These are phyloP conservation scores for Chytriomyces confervae DNA, from an alignment of 192 early-diverging fungal species.

Conservation along the genomic window DNA sequence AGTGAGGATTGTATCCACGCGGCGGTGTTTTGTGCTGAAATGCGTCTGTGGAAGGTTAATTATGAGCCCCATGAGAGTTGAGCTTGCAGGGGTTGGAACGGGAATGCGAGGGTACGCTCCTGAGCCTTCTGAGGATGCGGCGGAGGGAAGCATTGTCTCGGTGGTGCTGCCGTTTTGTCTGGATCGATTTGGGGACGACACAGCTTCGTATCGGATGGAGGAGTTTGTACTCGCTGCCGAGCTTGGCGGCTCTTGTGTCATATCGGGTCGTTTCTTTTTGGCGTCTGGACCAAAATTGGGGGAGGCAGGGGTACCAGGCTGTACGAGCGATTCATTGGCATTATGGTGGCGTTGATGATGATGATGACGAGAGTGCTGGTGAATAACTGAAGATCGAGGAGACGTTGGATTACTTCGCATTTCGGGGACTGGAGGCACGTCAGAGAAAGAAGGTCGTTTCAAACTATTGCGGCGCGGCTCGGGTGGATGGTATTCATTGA, in stretches of 20 bases:
- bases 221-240: neutral
- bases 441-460: neutral
- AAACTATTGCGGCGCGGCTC: neutral
- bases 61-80: constrained; percentile 20
- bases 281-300: constrained; percentile 19
- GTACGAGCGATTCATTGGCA: neutral
- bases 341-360: neutral
- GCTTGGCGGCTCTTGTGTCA: neutral
- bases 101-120: neutral
- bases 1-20: too few species aligned
- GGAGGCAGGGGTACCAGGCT: neutral
- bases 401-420: too few species aligned
- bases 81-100: neutral
- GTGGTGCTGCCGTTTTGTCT: too few species aligned
- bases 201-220: too few species aligned
- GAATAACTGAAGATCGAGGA: too few species aligned
- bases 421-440: neutral
- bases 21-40: neutral
- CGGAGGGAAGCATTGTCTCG: too few species aligned
- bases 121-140: too few species aligned
- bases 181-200: too few species aligned
- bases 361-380: too few species aligned
- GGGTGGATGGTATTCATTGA: neutral
- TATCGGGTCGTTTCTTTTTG: constrained; percentile 8
- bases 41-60: neutral